Base-by-base conservation (phyloP, 1,139 yeast species). In the Cylindricascospora bacillispora region DNA sequence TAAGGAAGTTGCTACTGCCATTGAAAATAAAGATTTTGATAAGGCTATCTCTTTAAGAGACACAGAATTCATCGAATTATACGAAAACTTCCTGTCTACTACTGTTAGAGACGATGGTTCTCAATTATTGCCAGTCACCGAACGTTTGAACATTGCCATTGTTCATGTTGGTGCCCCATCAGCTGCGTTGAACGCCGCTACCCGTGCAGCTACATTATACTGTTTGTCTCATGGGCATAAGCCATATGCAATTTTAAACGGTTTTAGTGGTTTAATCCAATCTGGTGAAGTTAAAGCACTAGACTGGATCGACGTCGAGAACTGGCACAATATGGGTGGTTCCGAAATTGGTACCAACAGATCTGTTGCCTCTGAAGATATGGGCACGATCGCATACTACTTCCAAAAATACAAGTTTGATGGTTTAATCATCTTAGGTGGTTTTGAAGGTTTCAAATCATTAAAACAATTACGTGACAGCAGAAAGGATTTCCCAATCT, bases 91-190 rank as follows among this genome's bases (percentile, higher is more conserved):
- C 53, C 63, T 75, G 46, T 70, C 78, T 31, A 66, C 80, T 26
- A 73, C 79, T 30, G 59, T 65, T 33, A 73, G 70, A 38, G 77
- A 73, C 47, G 71, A 71, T 35, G 73, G 72, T 30, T 56, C 63
- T 30, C 64, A 63, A 33, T 31, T 57, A 31, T 61, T 78, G 36
- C 81, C 85, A 5, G 58, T 48, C 13, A 65, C 58, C 15, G 59
- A 76, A 44, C 63, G 77, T 40, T 63, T 73, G 44, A 72, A 68
- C 40, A 71, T 78, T 41, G 89, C 83, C 30, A 70, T 78, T 33
- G 68, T 79, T 24, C 80, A 78, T 44, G 76, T 78, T 27, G 92
- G 92, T 44, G 92, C 92, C 1, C 85, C 89, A 17, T 79, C 86
- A 12, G 81, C 85, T 34, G 89, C 85, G 32, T 66, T 79, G 69